These are phyloP conservation scores for Pseudotulostoma volvatum DNA, from an alignment of 495 filamentous ascomycete species.

Conservation along the genomic window DNA sequence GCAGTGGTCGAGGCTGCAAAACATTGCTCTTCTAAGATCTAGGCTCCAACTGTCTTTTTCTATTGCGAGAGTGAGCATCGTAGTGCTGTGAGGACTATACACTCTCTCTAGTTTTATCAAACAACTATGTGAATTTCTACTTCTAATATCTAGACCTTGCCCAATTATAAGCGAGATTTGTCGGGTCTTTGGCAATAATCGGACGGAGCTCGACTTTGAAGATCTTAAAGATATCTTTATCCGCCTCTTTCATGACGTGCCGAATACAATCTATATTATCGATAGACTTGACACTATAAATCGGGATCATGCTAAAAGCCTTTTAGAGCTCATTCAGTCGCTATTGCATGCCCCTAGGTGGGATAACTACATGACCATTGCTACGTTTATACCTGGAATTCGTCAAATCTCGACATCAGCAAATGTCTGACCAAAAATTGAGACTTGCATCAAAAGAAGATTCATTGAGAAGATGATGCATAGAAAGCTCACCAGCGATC, in stretches of 20 bases:
- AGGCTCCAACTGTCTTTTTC: too few relatives aligned
- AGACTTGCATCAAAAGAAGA: conserved; percentile 10
- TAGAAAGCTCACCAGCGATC: conserved; percentile 9
- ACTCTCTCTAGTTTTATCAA: too few relatives aligned
- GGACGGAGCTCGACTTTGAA: conserved; percentile 3
- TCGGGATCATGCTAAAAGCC: too few relatives aligned
- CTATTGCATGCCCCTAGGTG: too few relatives aligned
- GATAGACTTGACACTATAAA: too few relatives aligned
- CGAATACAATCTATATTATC: too few relatives aligned
- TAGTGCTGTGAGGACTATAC: background rate
- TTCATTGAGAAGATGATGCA: conserved; percentile 7
- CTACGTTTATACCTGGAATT: conserved; percentile 6
- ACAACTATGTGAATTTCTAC: too few relatives aligned
- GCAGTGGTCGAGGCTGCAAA: conserved; percentile 5
- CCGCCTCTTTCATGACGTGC: conserved; percentile 2
- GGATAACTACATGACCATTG: conserved; percentile 8
- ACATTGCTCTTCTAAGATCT: background rate
- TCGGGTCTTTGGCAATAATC: conserved; percentile 5
- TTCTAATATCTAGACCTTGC: conserved; percentile 3
- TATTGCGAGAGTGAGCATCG: conserved; percentile 5
- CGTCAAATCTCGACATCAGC: too few relatives aligned
- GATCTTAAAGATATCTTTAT: conserved; percentile 8
- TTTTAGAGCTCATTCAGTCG: too few relatives aligned
- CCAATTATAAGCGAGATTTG: background rate
- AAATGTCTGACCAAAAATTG: conserved; percentile 10